Percentiles rank a stretch among this genome's conserved stretches.
These are phyloP conservation scores for Cymodocea nodosa DNA, from an alignment of 116 monocot genomes.

Conservation along the genomic window DNA sequence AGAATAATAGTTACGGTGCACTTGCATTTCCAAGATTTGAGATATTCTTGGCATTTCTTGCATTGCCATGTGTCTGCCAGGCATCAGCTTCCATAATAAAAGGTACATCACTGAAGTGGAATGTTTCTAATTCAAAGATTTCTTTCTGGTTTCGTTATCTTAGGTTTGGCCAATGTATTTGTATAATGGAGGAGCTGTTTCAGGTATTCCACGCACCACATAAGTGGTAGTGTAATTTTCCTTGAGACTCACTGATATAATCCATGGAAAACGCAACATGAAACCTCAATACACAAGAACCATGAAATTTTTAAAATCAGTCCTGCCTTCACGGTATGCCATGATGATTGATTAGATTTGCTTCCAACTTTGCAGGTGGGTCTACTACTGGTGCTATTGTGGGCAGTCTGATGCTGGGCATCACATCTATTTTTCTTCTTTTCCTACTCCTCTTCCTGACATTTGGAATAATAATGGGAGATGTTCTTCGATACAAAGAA, in stretches of 20 bases:
- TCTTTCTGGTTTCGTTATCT: background rate
- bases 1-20: conserved; percentile 47
- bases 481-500: conserved; percentile 90
- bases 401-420: conserved; percentile 44
- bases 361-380: conserved; percentile 22
- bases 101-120: conserved; percentile 24
- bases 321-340: too few relatives aligned
- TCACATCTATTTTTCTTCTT: conserved; percentile 29
- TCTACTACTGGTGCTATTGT: conserved; percentile 31
- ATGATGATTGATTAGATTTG: too few relatives aligned
- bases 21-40: conserved; percentile 85
- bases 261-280: too few relatives aligned
- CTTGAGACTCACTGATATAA: too few relatives aligned
- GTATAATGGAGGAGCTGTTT: too few relatives aligned
- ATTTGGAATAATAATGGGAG: conserved; percentile 66
- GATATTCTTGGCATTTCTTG: conserved; percentile 59
- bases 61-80: conserved; percentile 72
- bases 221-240: too few relatives aligned
- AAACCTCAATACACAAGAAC: too few relatives aligned
- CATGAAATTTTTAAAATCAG: too few relatives aligned
- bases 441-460: conserved; percentile 57
- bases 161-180: too few relatives aligned
- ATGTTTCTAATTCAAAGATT: background rate
- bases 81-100: conserved; percentile 60
- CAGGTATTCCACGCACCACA: too few relatives aligned